Evolutionary conservation across 2,329 filamentous ascomycete species (phyloP).

Genomic region (Coleophoma crateriformis): DNA sequence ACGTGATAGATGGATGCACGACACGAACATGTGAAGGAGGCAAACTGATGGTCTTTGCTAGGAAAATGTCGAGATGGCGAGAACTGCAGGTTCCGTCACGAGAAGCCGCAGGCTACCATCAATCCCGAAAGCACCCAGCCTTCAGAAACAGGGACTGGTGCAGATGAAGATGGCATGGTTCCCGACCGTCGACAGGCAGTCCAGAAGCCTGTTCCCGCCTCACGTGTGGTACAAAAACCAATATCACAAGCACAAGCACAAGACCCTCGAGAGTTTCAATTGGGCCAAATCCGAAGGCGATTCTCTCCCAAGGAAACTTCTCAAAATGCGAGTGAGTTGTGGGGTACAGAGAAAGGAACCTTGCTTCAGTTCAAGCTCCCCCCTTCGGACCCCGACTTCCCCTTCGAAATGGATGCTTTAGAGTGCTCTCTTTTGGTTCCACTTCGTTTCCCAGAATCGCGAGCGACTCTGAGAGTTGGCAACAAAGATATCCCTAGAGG

Average conservation of each 20-base stretch:
- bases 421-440: slow-evolving; percentile 66
- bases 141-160: slow-evolving; percentile 2
- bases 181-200: slow-evolving; percentile 27
- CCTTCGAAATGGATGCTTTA: slow-evolving; percentile 66
- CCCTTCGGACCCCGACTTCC: slow-evolving; percentile 80
- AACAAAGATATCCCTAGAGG: slow-evolving; percentile 68
- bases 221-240: slow-evolving; percentile 57
- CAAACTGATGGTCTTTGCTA: neutral
- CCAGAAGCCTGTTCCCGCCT: slow-evolving; percentile 23
- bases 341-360: slow-evolving; percentile 26
- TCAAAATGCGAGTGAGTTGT: slow-evolving; percentile 19
- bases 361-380: slow-evolving; percentile 58
- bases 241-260: slow-evolving; percentile 57
- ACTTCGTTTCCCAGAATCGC: slow-evolving; percentile 50
- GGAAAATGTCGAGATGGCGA: slow-evolving; percentile 1
- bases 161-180: slow-evolving; percentile 15
- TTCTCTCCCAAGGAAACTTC: slow-evolving; percentile 46
- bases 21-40: neutral
- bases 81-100: slow-evolving; percentile 3
- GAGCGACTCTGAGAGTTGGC: slow-evolving; percentile 54
- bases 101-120: slow-evolving; percentile 8
- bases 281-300: slow-evolving; percentile 65
- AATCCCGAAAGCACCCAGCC: slow-evolving; percentile 5
- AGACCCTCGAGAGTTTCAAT: slow-evolving; percentile 68
- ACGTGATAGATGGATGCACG: neutral